Percentiles rank a stretch among this genome's conserved stretches.
Conservation (phyloP, 1,139 yeast species). For the Meyerozyma guilliermondii region DNA sequence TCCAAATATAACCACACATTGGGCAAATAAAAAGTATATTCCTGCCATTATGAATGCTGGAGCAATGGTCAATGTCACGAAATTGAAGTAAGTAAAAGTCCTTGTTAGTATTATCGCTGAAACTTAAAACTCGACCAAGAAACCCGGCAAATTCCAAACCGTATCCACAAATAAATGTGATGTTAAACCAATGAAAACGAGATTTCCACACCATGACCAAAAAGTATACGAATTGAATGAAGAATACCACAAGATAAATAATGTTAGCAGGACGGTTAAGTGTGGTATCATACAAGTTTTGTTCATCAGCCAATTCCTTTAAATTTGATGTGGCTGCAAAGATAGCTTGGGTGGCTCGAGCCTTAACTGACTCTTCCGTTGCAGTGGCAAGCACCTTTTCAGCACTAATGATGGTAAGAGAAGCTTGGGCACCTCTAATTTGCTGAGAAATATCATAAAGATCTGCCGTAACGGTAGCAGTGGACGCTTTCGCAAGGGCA, state of each 20-base stretch:
- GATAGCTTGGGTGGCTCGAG: conserved; percentile 28
- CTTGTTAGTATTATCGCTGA: conserved; percentile 13
- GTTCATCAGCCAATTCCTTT: conserved; percentile 16
- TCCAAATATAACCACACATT: conserved; percentile 27
- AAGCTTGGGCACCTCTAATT: conserved; percentile 31
- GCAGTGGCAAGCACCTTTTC: conserved; percentile 36
- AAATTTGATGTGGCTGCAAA: conserved; percentile 28
- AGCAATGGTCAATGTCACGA: conserved; percentile 30
- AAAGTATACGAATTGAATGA: conserved; percentile 7
- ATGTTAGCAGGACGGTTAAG: conserved; percentile 15
- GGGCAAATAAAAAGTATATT: conserved; percentile 30
- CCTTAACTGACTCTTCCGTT: conserved; percentile 21
- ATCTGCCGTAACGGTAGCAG: conserved; percentile 4
- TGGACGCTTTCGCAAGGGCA: conserved; percentile 8
- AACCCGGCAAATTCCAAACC: conserved; percentile 11
- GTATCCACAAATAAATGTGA: conserved; percentile 11
- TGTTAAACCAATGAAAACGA: conserved; percentile 13
- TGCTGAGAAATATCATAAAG: conserved; percentile 15
- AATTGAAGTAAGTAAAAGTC: conserved; percentile 27
- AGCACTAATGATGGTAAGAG: conserved; percentile 27
- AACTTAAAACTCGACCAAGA: conserved; percentile 14
- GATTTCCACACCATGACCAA: conserved; percentile 8
- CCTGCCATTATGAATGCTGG: conserved; percentile 41
- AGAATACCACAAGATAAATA: conserved; percentile 9
- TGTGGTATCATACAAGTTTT: conserved; percentile 28